phyloP scores from a whole-genome alignment of 1,139 yeast genomes.

The Candida gigantensis region DNA sequence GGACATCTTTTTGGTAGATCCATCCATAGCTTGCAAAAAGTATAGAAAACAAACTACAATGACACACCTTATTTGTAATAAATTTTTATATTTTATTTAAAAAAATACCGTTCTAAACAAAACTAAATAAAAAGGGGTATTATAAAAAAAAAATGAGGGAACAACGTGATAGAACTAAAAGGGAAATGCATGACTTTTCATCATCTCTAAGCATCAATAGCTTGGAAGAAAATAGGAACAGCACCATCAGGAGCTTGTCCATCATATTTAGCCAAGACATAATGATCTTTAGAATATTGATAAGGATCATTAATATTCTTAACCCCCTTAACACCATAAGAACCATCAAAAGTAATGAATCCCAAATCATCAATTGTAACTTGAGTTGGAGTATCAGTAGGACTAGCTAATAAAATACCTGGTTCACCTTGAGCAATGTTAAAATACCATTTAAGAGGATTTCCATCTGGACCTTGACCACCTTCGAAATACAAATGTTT shows the following conservation, averaged over 20 bases:
- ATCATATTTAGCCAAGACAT: constrained; percentile 5
- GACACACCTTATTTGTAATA: no score
- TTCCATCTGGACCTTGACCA: constrained; percentile 2
- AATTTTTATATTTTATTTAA: no score
- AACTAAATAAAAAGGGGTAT: no score
- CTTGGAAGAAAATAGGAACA: constrained; percentile 8
- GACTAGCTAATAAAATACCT: constrained; percentile 4
- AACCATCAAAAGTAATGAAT: constrained; percentile 6
- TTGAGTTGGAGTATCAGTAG: constrained; percentile 2
- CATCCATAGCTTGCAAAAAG: no score
- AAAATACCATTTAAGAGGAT: constrained; percentile 3
- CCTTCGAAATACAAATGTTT: constrained; percentile 5
- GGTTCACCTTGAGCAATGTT: constrained; percentile 6
- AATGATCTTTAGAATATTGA: constrained; percentile 5
- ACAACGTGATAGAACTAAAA: no score
- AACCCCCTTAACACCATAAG: constrained; percentile 6
- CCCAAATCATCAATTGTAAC: constrained; percentile 4
- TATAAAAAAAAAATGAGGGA: no score
- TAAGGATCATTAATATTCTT: constrained; percentile 7
- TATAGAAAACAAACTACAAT: no score
- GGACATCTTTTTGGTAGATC: no score
- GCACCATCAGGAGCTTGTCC: constrained; percentile 4
- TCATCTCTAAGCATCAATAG: constrained; percentile 4
- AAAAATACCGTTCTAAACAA: no score
- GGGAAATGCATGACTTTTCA: no score